phyloP scores from a whole-genome alignment of 805 yeast species.

The Zygoascus ofunaensis region DNA sequence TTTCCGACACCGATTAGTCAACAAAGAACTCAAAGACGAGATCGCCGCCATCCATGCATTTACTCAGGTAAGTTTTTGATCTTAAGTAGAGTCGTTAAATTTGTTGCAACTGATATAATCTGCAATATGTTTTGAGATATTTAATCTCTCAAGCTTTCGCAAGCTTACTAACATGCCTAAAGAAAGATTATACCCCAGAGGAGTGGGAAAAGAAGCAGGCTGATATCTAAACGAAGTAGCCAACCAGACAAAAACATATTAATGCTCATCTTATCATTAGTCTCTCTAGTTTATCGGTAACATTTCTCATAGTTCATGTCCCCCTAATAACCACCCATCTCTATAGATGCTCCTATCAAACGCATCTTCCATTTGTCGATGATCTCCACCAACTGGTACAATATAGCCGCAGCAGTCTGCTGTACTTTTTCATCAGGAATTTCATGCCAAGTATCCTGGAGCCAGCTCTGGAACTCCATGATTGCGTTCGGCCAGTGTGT shows the following conservation, averaged over 20 bases:
- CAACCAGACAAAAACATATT: too few relatives aligned
- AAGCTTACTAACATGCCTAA: not conserved
- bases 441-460: conserved; percentile 24
- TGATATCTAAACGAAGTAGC: too few relatives aligned
- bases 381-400: conserved; percentile 22
- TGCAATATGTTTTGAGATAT: not conserved
- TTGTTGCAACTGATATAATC: not conserved
- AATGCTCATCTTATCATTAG: too few relatives aligned
- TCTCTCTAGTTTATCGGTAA: too few relatives aligned
- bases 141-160: not conserved
- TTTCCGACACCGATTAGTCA: conserved; percentile 80
- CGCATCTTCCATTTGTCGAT: conserved; percentile 19
- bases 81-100: conserved; percentile 25
- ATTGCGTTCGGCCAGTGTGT: conserved; percentile 22
- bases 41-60: conserved; percentile 87
- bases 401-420: conserved; percentile 27
- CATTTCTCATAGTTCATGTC: too few relatives aligned
- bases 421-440: conserved; percentile 22
- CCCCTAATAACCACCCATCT: too few relatives aligned
- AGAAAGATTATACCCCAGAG: conserved; percentile 56
- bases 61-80: conserved; percentile 52
- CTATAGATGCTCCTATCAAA: conserved; percentile 11
- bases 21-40: conserved; percentile 70
- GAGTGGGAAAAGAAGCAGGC: conserved; percentile 57
- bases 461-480: conserved; percentile 25